A percentile compares a stretch with the other conserved stretches of the same genome.
Conservation (phyloP, 129 eudicot species). For the Gnaphalium uliginosum region DNA sequence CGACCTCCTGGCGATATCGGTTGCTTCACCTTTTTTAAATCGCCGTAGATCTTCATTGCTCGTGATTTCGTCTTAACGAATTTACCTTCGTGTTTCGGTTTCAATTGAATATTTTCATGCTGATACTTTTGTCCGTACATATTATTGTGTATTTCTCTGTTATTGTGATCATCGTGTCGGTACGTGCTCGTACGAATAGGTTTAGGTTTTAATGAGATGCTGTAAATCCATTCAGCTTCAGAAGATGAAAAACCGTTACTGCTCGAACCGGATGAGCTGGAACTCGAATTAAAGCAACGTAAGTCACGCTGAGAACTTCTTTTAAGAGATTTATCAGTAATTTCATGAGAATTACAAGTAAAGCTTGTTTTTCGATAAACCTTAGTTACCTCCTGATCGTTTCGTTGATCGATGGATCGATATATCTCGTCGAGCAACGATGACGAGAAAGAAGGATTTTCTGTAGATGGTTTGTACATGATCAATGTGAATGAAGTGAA, state of each 20-base stretch:
- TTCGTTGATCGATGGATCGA: constrained; percentile 68
- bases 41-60: constrained; percentile 79
- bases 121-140: constrained; percentile 21
- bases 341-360: neutral
- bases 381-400: constrained; percentile 20
- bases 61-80: constrained; percentile 60
- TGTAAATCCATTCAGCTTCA: constrained; percentile 53
- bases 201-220: constrained; percentile 43
- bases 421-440: constrained; percentile 80
- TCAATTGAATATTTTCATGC: constrained; percentile 25
- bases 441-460: constrained; percentile 77
- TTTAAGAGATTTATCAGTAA: no score
- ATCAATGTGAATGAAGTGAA: constrained; percentile 3
- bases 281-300: constrained; percentile 42
- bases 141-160: constrained; percentile 15
- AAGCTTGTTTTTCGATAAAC: constrained; percentile 24
- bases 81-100: constrained; percentile 56
- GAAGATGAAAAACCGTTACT: constrained; percentile 59
- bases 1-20: constrained; percentile 87
- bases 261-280: constrained; percentile 81
- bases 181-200: constrained; percentile 52
- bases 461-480: constrained; percentile 27
- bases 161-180: constrained; percentile 28
- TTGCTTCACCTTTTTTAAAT: constrained; percentile 67
- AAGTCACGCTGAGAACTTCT: neutral